These are phyloP conservation scores for Fusarium sp. DNA, from an alignment of 2,329 filamentous ascomycete species.

Conservation along the genomic window DNA sequence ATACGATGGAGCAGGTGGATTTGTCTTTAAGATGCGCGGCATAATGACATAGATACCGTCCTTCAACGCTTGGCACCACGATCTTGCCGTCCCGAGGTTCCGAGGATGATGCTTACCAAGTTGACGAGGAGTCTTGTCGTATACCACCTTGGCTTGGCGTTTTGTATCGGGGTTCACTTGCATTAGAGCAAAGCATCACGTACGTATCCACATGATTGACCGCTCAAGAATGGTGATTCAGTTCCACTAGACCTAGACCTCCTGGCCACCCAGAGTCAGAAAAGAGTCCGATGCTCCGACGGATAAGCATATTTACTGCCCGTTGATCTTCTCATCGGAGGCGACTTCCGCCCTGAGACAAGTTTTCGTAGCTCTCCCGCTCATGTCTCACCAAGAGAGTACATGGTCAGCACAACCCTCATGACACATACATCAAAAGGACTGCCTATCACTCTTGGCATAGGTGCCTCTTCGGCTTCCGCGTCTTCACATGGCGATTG, in stretches of 20 bases:
- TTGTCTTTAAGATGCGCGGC: neutral
- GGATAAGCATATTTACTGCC: neutral
- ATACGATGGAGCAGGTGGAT: neutral
- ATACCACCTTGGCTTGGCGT: neutral
- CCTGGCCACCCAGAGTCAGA: neutral
- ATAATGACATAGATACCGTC: neutral
- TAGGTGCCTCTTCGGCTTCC: neutral
- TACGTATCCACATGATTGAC: neutral
- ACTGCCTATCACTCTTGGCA: neutral
- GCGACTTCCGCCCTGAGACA: neutral
- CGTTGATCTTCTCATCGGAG: neutral
- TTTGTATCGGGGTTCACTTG: neutral
- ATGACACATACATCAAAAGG: neutral
- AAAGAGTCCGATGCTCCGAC: neutral
- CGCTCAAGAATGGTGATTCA: neutral
- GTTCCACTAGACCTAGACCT: neutral
- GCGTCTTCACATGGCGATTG: neutral
- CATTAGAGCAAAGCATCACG: neutral
- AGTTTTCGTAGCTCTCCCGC: neutral
- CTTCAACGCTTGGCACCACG: neutral
- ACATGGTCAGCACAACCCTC: neutral
- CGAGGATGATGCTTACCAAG: neutral
- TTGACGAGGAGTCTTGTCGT: neutral
- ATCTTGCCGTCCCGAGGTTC: neutral
- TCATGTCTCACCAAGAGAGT: neutral